phyloP scores from a whole-genome alignment of 75 land plant species.

The Pinus tabuliformis region DNA sequence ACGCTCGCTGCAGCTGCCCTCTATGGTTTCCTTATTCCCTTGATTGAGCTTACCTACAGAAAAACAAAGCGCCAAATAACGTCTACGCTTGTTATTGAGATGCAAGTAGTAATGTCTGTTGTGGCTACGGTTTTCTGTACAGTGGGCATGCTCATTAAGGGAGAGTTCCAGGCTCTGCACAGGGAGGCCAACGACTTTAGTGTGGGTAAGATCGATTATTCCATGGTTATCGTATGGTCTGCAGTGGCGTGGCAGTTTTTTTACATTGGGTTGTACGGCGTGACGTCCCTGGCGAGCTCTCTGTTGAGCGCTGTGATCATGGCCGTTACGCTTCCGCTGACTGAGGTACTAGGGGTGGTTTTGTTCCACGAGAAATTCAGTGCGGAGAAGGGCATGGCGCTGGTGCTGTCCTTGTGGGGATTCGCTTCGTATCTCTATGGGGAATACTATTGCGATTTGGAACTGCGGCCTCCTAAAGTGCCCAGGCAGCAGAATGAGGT shows the following conservation, averaged over 20 bases:
- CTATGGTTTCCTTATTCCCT: slow-evolving; percentile 14
- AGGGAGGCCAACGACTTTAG: slow-evolving; percentile 14
- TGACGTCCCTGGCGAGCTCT: slow-evolving; percentile 16
- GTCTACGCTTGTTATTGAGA: slow-evolving; percentile 12
- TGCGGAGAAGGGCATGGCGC: slow-evolving; percentile 18
- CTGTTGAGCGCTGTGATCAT: slow-evolving; percentile 13
- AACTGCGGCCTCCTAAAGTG: no score
- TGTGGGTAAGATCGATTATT: slow-evolving; percentile 18
- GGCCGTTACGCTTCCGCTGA: slow-evolving; percentile 15
- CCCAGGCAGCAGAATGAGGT: no score
- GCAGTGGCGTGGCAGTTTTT: slow-evolving; percentile 18
- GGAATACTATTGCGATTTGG: background rate
- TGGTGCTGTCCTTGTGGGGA: slow-evolving; percentile 22
- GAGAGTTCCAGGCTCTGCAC: slow-evolving; percentile 15
- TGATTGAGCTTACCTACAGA: slow-evolving; percentile 20
- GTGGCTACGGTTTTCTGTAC: slow-evolving; percentile 18
- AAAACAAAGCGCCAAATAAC: background rate
- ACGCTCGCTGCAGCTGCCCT: slow-evolving; percentile 24
- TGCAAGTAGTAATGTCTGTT: slow-evolving; percentile 13
- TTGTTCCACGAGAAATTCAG: slow-evolving; percentile 23
- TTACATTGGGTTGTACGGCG: slow-evolving; percentile 14
- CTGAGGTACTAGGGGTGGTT: slow-evolving; percentile 15
- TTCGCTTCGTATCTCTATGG: slow-evolving; percentile 17
- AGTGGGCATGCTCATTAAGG: slow-evolving; percentile 18
- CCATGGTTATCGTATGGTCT: slow-evolving; percentile 1